A percentile compares a stretch with the other conserved stretches of the same genome.
Evolutionary conservation across 169 alveolate species (phyloP).

Genomic region (Perkinsus chesapeaki): DNA sequence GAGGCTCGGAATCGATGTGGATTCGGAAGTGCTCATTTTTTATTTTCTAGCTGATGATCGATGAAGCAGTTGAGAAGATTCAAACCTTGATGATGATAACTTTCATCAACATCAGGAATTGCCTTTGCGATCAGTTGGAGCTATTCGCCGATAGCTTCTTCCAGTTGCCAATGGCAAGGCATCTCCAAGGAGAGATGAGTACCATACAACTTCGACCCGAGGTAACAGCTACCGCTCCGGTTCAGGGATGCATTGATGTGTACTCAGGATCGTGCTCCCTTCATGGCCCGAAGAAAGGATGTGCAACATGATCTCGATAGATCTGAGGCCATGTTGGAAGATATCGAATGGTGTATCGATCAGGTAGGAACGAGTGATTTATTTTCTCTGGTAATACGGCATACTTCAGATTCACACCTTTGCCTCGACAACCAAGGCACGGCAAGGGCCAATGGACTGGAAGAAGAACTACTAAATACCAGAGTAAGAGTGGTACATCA

Average conservation of each 20-base stretch:
- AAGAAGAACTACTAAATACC: background rate
- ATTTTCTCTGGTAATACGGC: no score
- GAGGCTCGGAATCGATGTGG: background rate
- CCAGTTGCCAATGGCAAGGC: background rate
- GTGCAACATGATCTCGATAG: background rate
- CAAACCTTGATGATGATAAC: background rate
- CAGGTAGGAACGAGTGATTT: background rate
- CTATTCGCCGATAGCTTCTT: background rate
- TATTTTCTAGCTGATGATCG: background rate
- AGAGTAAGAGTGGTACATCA: no score
- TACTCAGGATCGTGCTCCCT: background rate
- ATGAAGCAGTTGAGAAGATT: slow-evolving; percentile 6
- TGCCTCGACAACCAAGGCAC: background rate
- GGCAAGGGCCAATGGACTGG: background rate
- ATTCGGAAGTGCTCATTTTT: background rate
- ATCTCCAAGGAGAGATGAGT: background rate
- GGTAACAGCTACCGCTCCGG: background rate
- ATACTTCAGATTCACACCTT: background rate
- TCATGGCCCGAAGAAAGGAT: background rate
- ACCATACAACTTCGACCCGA: background rate
- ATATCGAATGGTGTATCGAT: background rate
- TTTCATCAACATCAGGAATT: background rate
- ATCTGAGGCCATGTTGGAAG: background rate
- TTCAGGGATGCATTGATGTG: background rate
- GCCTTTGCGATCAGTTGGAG: background rate